A percentile compares a stretch with the other conserved stretches of the same genome.
Conservation (phyloP, 345 rosid genomes). For the Eucalyptus lansdowneana region DNA sequence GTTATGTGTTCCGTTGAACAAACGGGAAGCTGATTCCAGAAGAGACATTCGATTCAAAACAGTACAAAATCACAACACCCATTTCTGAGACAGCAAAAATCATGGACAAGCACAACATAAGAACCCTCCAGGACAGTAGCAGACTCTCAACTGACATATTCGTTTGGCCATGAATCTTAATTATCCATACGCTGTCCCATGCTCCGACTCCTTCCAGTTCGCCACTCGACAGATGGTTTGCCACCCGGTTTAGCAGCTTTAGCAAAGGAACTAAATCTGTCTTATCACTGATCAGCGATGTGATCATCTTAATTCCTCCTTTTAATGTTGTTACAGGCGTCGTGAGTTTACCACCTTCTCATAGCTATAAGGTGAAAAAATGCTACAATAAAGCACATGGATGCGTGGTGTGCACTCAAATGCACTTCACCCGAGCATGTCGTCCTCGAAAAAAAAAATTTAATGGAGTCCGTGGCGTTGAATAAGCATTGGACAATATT, state of each 20-base stretch:
- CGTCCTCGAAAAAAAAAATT: conserved; percentile 37
- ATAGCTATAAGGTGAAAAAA: neutral
- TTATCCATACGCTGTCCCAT: neutral
- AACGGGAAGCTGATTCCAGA: neutral
- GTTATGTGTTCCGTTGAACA: neutral
- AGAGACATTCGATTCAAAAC: neutral
- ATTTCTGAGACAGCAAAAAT: neutral
- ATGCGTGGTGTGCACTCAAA: neutral
- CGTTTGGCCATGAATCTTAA: neutral
- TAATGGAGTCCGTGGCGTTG: conserved; percentile 34
- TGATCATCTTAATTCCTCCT: neutral
- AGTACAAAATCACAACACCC: neutral
- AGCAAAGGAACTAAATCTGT: neutral
- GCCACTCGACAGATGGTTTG: neutral
- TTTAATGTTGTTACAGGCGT: neutral
- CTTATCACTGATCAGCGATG: neutral
- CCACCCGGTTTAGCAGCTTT: neutral
- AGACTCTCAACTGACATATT: neutral
- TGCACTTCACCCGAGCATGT: neutral
- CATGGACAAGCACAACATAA: neutral
- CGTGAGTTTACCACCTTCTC: neutral
- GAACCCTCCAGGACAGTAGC: neutral
- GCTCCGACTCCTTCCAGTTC: neutral
- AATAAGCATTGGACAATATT: conserved; percentile 45
- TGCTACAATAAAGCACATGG: neutral